Evolutionary conservation across 331 rosid species (phyloP).

Genomic region (Malus hybrid): DNA sequence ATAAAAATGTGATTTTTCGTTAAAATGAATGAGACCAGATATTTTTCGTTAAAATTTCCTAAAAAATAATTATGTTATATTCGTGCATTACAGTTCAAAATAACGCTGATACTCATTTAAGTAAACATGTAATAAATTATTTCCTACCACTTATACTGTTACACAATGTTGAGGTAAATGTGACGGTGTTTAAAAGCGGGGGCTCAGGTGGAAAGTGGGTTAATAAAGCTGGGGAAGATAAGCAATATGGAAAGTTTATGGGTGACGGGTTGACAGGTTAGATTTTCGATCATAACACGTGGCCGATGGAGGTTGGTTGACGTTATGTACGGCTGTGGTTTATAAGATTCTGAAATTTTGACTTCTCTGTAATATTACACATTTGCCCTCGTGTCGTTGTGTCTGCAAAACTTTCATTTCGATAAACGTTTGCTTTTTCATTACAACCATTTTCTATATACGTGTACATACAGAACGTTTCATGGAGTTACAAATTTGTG

Average conservation of each 20-base stretch:
- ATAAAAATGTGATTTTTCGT: too few species aligned
- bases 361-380: not conserved
- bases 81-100: too few species aligned
- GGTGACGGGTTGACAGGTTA: not conserved
- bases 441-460: too few species aligned
- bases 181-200: not conserved
- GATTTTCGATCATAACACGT: not conserved
- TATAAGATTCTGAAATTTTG: constrained; percentile 5
- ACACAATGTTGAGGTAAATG: not conserved
- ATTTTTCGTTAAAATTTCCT: too few species aligned
- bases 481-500: too few species aligned
- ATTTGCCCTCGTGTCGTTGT: not conserved
- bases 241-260: not conserved
- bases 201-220: not conserved
- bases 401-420: too few species aligned
- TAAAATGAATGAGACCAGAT: too few species aligned
- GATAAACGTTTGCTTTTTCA: too few species aligned
- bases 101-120: too few species aligned
- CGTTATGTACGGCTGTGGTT: constrained; percentile 1
- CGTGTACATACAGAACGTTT: too few species aligned
- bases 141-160: not conserved
- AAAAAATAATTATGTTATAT: too few species aligned
- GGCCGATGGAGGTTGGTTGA: not conserved
- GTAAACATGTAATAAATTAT: too few species aligned
- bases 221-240: not conserved